Conservation (phyloP, 306 rosid genomes). For the Elaeagnus macrophylla region DNA sequence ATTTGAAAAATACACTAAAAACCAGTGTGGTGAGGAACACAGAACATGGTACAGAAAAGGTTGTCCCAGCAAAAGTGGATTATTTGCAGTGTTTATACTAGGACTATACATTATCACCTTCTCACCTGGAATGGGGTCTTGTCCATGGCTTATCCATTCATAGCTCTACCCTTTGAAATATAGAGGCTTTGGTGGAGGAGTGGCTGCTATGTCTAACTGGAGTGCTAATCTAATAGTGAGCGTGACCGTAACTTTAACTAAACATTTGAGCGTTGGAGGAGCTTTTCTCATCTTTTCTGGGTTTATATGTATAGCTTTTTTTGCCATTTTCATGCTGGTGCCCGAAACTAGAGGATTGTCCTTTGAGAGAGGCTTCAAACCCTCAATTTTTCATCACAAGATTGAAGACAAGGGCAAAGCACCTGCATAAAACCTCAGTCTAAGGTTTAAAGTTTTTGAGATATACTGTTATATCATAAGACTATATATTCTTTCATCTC, state of each 20-base stretch:
- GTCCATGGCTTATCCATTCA: conserved; percentile 76
- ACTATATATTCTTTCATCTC: too few relatives aligned
- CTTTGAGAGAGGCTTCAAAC: conserved; percentile 36
- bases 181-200: conserved; percentile 75
- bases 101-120: conserved; percentile 58
- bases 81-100: conserved; percentile 49
- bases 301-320: conserved; percentile 42
- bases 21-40: conserved; percentile 24
- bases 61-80: conserved; percentile 64
- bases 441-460: too few relatives aligned
- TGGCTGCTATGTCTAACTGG: conserved; percentile 84
- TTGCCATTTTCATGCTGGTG: conserved; percentile 38
- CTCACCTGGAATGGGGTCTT: conserved; percentile 77
- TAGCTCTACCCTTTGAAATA: conserved; percentile 71
- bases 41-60: conserved; percentile 66
- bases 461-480: too few relatives aligned
- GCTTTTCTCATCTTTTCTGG: conserved; percentile 67
- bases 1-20: conserved; percentile 20
- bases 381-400: conserved; percentile 15
- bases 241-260: conserved; percentile 48
- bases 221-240: conserved; percentile 58
- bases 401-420: not conserved
- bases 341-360: conserved; percentile 66
- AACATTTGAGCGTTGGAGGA: conserved; percentile 46
- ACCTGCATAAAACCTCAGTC: not conserved